phyloP scores from a whole-genome alignment of 768 basidiomycete genomes.

The Solioccasus polychromus region DNA sequence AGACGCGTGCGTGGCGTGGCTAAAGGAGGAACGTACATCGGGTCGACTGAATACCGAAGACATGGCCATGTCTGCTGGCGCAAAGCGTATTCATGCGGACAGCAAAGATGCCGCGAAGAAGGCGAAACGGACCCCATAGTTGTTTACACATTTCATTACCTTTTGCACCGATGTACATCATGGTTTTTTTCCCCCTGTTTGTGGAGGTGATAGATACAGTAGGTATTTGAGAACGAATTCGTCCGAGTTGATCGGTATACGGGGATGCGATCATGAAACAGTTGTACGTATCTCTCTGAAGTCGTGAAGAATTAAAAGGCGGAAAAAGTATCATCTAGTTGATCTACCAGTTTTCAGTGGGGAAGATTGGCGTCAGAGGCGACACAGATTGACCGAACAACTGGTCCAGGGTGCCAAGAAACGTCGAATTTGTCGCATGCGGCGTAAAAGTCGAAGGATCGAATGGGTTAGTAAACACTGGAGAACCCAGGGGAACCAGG shows the following conservation, averaged over 20 bases:
- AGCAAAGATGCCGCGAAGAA: constrained; percentile 28
- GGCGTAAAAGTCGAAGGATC: constrained; percentile 13
- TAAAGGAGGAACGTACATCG: constrained; percentile 49
- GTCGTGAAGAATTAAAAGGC: background rate
- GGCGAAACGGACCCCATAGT: constrained; percentile 23
- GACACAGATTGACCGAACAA: constrained; percentile 30
- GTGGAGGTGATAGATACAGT: constrained; percentile 21
- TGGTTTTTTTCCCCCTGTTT: background rate
- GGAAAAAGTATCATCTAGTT: background rate
- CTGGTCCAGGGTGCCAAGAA: constrained; percentile 27
- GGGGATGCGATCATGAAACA: background rate
- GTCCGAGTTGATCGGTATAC: constrained; percentile 7
- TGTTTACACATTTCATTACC: background rate
- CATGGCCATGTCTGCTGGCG: constrained; percentile 15
- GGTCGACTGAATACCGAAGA: constrained; percentile 42
- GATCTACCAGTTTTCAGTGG: constrained; percentile 15
- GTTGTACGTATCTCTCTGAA: constrained; percentile 7
- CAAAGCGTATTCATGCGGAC: constrained; percentile 25
- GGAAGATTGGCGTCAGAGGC: constrained; percentile 16
- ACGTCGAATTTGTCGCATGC: constrained; percentile 3
- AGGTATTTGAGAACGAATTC: constrained; percentile 8
- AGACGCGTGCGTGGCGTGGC: constrained; percentile 69
- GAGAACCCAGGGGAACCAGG: constrained; percentile 21
- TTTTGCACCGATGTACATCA: background rate
- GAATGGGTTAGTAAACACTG: constrained; percentile 32